A percentile compares a stretch with the other conserved stretches of the same genome.
These are phyloP conservation scores for Coprinellus aureogranulatus DNA, from an alignment of 768 basidiomycete genomes.

Conservation along the genomic window DNA sequence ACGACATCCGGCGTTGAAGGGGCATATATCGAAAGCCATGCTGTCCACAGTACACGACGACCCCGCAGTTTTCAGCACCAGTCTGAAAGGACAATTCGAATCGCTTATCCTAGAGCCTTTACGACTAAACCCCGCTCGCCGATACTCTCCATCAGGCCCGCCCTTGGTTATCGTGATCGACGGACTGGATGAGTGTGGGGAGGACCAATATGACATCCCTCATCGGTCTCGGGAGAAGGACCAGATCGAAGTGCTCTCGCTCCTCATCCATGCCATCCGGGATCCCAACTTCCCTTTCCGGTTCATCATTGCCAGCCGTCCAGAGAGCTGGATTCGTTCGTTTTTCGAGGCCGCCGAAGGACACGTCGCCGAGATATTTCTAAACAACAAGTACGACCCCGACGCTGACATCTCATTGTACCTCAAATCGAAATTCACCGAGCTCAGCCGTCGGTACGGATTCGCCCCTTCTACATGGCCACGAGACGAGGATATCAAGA, in stretches of 20 bases:
- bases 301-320: not conserved
- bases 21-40: too few relatives aligned
- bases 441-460: not conserved
- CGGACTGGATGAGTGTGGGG: constrained; percentile 7
- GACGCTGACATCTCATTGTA: not conserved
- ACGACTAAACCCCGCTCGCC: not conserved
- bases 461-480: too few relatives aligned
- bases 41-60: not conserved
- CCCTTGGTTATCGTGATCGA: constrained; percentile 5
- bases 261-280: not conserved
- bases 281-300: not conserved
- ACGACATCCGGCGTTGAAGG: not conserved
- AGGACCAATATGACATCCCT: too few relatives aligned
- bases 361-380: not conserved
- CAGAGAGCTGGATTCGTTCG: not conserved
- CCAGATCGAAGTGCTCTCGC: not conserved
- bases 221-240: too few relatives aligned
- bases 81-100: not conserved
- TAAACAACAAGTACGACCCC: not conserved
- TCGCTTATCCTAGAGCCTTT: not conserved
- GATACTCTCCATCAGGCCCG: too few relatives aligned
- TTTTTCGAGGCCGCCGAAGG: too few relatives aligned
- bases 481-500: too few relatives aligned
- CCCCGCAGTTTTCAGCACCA: not conserved
- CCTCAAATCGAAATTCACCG: not conserved